Evolutionary conservation across 805 yeast species (phyloP), one percentile per base, ranked within the genome.

Genomic region (Metschnikowia koreensis): DNA sequence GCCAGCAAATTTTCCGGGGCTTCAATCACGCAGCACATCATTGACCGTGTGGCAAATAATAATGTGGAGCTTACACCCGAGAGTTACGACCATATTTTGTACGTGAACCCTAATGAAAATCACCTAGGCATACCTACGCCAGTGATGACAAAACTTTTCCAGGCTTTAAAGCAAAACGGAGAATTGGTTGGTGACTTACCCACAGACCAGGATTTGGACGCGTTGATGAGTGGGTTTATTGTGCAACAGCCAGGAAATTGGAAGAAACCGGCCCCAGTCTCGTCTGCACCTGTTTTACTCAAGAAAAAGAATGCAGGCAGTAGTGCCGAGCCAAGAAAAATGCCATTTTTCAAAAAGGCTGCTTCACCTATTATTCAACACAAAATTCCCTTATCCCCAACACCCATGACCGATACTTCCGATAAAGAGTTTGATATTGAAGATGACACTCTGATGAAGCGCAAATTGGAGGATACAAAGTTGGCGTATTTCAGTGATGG

Each of bases 151-250:
- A 65, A 70, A 33, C 58, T 84, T 7, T 69, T 60, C 57, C 65
- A 65, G 7, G 61, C 79, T 1, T 67, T 83, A 56, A 66, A 64
- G 42, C 56, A 61, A 7, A 72, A 69, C 22, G 89, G 89, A 26
- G 66, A 52, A 36, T 67, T 84, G 31, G 65, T 66, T 39, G 90
- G 90, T 8, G 76, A 79, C 53, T 71, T 81, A 51, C 83, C 84
- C 4, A 57, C 58, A 7, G 78, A 75, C 54, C 82, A 72, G 56
- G 73, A 71, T 44, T 65, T 89, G 48, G 86, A 84, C 59, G 92
- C 84, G 27, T 72, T 87, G 47, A 76, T 84, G 74, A 75, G 78
- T 33, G 93, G 92, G 0, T 85, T 87, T 56, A 68, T 81, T n/a
- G 69, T 76, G 6, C 56, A 56, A 36, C 76, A 71, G 27, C 69